Conservation (phyloP, 345 rosid species). For the Odontarrhena argentea region DNA sequence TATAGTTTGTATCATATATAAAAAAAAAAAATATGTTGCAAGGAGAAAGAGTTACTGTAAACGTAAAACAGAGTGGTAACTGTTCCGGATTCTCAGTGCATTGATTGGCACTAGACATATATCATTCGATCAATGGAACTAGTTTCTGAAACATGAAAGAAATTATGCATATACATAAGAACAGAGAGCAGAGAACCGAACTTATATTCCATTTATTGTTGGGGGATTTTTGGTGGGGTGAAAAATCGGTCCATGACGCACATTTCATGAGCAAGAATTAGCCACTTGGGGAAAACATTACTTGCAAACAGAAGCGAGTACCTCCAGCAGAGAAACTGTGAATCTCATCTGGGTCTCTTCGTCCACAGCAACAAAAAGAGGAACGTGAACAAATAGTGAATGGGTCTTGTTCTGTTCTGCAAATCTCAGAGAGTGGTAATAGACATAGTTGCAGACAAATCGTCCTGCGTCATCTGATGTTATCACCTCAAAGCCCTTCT, state of each 20-base stretch:
- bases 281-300: conserved; percentile 37
- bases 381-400: conserved; percentile 93
- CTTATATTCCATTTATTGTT: conserved; percentile 36
- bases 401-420: conserved; percentile 74
- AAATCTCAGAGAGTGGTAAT: conserved; percentile 91
- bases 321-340: conserved; percentile 87
- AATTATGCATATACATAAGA: conserved; percentile 12
- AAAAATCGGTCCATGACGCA: conserved; percentile 24
- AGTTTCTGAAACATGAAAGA: conserved; percentile 14
- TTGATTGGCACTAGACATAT: not conserved
- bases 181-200: conserved; percentile 23
- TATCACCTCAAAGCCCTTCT: conserved; percentile 79
- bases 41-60: not conserved
- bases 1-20: conserved; percentile 25
- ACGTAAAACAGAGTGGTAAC: not conserved
- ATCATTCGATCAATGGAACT: not conserved
- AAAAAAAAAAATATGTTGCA: conserved; percentile 12
- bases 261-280: conserved; percentile 33
- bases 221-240: not conserved
- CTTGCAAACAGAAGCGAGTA: conserved; percentile 65
- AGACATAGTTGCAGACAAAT: conserved; percentile 95
- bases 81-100: not conserved
- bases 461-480: conserved; percentile 92
- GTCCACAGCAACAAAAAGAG: conserved; percentile 84
- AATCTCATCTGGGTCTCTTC: conserved; percentile 95